Base-by-base conservation (phyloP, 2,329 filamentous ascomycete species). In the Hymenoscyphus fraxineus region DNA sequence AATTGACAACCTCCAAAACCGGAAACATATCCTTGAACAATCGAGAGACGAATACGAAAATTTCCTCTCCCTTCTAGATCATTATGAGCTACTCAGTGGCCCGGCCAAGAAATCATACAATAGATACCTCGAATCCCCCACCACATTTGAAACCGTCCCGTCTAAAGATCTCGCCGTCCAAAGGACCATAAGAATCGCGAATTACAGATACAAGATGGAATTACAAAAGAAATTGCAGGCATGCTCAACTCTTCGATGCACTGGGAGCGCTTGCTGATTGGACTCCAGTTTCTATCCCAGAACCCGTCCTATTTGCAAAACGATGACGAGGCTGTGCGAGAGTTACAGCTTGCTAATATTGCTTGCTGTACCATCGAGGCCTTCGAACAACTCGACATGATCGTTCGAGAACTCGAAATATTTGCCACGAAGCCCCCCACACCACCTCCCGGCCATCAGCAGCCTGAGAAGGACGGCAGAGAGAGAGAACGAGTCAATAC, bases 311-410 rank as follows among this genome's bases (percentile, higher is more conserved):
- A 84, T 10, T 78, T 87, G 13, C 86, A 89, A 66, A 87, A 88
- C 57, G 95, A 98, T 72, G 95, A 99, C 64, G 91, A 93, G 71
- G 83, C 89, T n/a, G 84, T 93, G 15, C 87, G 95, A 59, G 84
- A 91, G 67, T 81, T 96, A 38, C 87, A 96, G 73, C 80, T 97
- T 35, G 87, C 93, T 0, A 87, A 92, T 70, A 80, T 97, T 55
- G 81, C 85, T 19, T 88, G 93, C 68, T 86, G 84, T 72, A 85
- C 88, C 2, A 92, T 97, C 76, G 86, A 90, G 74, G 83, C 93
- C 5, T 96, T 98, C 72, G 90, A 95, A 74, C 85, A 88, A 0
- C 84, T 99, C n/a, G 95, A 98, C 76, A 86, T 91, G 19, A 83
- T 97, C 64, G 91, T 90, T 51, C 89, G 92, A 70, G 95, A 99